Evolutionary conservation across 1,139 yeast species (phyloP).

Genomic region (Saccharomyces hybrid): DNA sequence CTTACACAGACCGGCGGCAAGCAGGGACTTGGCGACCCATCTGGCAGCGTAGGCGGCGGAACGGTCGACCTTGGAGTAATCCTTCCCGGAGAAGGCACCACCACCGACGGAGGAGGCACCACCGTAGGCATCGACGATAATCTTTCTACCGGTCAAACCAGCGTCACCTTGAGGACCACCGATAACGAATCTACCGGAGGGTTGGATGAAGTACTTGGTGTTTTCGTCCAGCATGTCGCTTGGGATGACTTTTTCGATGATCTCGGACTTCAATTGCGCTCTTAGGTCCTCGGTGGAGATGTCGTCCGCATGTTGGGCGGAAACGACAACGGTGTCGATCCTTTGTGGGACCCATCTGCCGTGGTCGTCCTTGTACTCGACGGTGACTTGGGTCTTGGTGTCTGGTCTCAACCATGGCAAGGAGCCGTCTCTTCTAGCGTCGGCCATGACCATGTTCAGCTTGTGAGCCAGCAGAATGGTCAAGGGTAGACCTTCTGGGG

Average conservation of each 20-base stretch:
- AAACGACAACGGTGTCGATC: conserved; percentile 92
- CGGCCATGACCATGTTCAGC: conserved; percentile 90
- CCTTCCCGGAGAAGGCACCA: conserved; percentile 99
- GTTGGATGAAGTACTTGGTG: conserved; percentile 94
- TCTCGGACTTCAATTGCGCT: conserved; percentile 61
- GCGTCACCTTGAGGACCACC: conserved; percentile 99
- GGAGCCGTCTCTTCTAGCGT: conserved; percentile 90
- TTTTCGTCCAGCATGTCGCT: conserved; percentile 79
- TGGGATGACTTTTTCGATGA: conserved; percentile 86
- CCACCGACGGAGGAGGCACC: conserved; percentile 99
- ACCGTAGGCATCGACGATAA: conserved; percentile 97
- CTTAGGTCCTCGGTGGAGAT: conserved; percentile 88
- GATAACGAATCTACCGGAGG: conserved; percentile 96
- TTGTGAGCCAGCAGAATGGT: conserved; percentile 88
- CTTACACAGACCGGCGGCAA: conserved; percentile 85
- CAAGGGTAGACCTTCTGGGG: conserved; percentile 91
- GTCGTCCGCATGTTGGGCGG: conserved; percentile 94
- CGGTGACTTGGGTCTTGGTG: conserved; percentile 97
- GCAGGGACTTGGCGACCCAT: conserved; percentile 98
- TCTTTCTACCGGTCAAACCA: conserved; percentile 97
- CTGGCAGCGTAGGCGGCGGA: conserved; percentile 99
- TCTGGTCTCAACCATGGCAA: conserved; percentile 96
- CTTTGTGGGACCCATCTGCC: conserved; percentile 92
- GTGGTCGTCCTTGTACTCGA: conserved; percentile 83
- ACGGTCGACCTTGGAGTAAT: conserved; percentile 97